Conservation (phyloP, 2,329 filamentous ascomycete species). For the Metarhizium humberi region DNA sequence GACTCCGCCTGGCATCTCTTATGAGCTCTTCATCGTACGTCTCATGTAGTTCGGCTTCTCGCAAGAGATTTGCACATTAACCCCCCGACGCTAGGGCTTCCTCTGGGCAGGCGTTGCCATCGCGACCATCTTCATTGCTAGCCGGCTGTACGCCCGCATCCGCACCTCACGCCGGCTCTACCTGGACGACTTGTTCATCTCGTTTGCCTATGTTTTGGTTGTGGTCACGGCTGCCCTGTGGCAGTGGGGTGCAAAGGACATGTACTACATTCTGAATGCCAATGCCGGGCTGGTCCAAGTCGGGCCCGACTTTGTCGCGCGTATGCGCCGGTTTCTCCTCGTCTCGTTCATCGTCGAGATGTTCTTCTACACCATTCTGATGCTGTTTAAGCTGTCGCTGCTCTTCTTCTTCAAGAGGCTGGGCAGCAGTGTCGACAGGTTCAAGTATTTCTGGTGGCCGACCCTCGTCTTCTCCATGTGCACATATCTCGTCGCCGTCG, state of each 20-base stretch:
- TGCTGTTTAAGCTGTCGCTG: not conserved
- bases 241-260: conserved; percentile 3
- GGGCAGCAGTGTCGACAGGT: not conserved
- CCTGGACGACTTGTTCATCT: not conserved
- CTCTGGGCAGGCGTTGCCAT: conserved; percentile 2
- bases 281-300: not conserved
- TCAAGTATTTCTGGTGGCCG: not conserved
- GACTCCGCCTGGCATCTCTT: too few species aligned
- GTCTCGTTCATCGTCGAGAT: not conserved
- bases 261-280: conserved; percentile 1
- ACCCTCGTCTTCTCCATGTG: not conserved
- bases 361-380: not conserved
- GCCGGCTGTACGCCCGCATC: not conserved
- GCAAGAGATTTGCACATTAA: not conserved
- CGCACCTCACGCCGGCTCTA: not conserved
- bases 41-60: not conserved
- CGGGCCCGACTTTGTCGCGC: not conserved
- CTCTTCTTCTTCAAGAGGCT: conserved; percentile 4
- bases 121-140: not conserved
- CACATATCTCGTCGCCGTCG: not conserved
- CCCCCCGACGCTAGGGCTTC: not conserved
- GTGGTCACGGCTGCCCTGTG: conserved; percentile 1
- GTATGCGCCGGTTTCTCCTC: not conserved
- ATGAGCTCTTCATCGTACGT: not conserved
- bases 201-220: not conserved